Percentiles rank a stretch among this genome's conserved stretches.
These are phyloP conservation scores for Naumovozyma castellii DNA, from an alignment of 805 yeast species.

Conservation along the genomic window DNA sequence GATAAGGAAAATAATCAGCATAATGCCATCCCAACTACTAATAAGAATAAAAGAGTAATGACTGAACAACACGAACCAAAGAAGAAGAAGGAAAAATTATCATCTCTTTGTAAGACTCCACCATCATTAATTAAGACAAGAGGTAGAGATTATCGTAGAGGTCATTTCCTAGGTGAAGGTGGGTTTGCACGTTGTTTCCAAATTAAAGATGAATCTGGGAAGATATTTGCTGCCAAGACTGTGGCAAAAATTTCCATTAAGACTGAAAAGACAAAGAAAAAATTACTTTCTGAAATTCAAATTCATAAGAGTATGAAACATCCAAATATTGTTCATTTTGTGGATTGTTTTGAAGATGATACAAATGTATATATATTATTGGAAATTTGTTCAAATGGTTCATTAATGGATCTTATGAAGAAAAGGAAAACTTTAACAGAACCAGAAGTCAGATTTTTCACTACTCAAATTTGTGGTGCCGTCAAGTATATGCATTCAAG, in stretches of 20 bases:
- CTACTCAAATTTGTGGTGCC: constrained; percentile 92
- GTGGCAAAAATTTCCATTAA: constrained; percentile 93
- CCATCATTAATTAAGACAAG: constrained; percentile 86
- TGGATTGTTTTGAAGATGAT: constrained; percentile 96
- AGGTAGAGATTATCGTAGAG: constrained; percentile 87
- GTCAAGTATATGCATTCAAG: constrained; percentile 84
- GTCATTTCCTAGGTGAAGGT: constrained; percentile 89
- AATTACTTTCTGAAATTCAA: constrained; percentile 85
- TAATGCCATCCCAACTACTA: neutral
- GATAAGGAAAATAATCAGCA: constrained; percentile 10
- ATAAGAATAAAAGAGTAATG: neutral
- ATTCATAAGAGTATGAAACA: constrained; percentile 85
- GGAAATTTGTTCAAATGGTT: constrained; percentile 92
- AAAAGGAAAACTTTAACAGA: constrained; percentile 78
- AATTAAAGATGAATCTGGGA: constrained; percentile 82
- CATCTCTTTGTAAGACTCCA: constrained; percentile 91
- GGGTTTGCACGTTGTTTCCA: constrained; percentile 98
- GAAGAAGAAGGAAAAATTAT: constrained; percentile 80
- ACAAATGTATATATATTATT: constrained; percentile 84
- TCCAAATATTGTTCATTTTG: constrained; percentile 80
- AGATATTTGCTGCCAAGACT: constrained; percentile 89
- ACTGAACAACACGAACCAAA: constrained; percentile 28
- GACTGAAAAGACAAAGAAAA: constrained; percentile 75
- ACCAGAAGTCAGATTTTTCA: constrained; percentile 82
- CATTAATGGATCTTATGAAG: constrained; percentile 84